phyloP scores from a whole-genome alignment of 2,329 filamentous ascomycete genomes.

The Hirsutella minnesotensis region DNA sequence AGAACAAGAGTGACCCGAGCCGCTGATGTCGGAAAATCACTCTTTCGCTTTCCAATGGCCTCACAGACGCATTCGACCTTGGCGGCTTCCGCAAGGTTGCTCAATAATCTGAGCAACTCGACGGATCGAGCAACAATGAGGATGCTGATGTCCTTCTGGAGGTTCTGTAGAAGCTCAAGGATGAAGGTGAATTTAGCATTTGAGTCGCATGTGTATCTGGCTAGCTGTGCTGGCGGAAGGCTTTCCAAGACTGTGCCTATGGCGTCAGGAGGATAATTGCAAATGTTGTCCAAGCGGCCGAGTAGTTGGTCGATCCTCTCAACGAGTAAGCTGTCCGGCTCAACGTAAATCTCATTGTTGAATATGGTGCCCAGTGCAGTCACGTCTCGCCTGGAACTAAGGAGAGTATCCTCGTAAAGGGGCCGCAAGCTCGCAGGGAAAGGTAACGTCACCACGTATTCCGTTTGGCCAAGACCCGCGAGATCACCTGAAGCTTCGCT shows the following conservation, averaged over 20 bases:
- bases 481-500: slow-evolving; percentile 9
- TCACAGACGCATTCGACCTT: slow-evolving; percentile 22
- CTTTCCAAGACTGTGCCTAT: slow-evolving; percentile 28
- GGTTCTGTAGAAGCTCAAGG: slow-evolving; percentile 36
- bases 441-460: slow-evolving; percentile 44
- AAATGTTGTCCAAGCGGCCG: slow-evolving; percentile 37
- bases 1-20: slow-evolving; percentile 30
- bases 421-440: slow-evolving; percentile 40
- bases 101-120: slow-evolving; percentile 38
- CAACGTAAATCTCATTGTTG: slow-evolving; percentile 21
- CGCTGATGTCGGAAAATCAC: slow-evolving; percentile 18
- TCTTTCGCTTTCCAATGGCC: slow-evolving; percentile 15
- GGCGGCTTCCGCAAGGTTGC: slow-evolving; percentile 31
- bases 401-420: slow-evolving; percentile 38
- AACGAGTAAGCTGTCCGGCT: slow-evolving; percentile 27
- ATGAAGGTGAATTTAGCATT: slow-evolving; percentile 51
- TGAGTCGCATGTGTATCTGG: slow-evolving; percentile 41
- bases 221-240: slow-evolving; percentile 27
- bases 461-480: slow-evolving; percentile 9
- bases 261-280: slow-evolving; percentile 43
- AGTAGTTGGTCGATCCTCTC: slow-evolving; percentile 40
- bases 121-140: slow-evolving; percentile 41
- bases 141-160: slow-evolving; percentile 34
- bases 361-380: slow-evolving; percentile 32
- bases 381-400: slow-evolving; percentile 30